Evolutionary conservation across 148 eudicot species (phyloP), one percentile per base, ranked within the genome.

Genomic region (Amaranthus cruentus): DNA sequence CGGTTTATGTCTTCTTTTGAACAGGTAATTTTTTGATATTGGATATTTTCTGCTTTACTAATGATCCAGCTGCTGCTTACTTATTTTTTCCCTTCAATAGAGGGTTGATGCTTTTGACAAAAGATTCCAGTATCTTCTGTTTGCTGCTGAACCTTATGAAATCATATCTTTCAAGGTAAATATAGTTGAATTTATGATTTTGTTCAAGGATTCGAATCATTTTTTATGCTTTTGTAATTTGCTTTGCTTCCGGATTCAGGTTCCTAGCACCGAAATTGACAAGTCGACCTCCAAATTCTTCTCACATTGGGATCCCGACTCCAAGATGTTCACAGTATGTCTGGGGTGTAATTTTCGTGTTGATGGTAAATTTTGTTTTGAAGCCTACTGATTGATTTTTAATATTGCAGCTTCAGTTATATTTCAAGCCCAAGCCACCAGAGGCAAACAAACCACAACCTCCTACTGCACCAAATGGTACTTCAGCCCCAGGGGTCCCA

Each of bases 301-400:
- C 85, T 91, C 98, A 28, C 98, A 95, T 75, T 91, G 98, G 97
- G 98, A 95, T 71, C 96, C 96, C 47, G 98, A 95, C 87, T 90
- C 98, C 47, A 91, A 95, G 79, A 95, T 90, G 97, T 95, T 95
- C 78, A 94, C 96, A 75, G 97, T 89, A 73, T 11, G 86, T 76
- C 69, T 72, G 38, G 38, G 38, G 38, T 28, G 38, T 66, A 66
- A 8, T 48, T 9, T 28, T 28, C 38, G n/a, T 5, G 8, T 18
- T 38, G 18, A 53, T 38, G 8, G 54, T 49, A 42, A 6, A 13
- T 12, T 7, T 57, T 18, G 69, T 2, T 38, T 14, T 47, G 21
- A 46, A 4, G 73, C 75, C 42, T 49, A 76, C 11, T 66, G 13
- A 11, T 73, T 28, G 49, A 9, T 2, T 15, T 47, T n/a, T 60